Conservation (phyloP, 768 basidiomycete genomes). For the Asterophora lycoperdoides region DNA sequence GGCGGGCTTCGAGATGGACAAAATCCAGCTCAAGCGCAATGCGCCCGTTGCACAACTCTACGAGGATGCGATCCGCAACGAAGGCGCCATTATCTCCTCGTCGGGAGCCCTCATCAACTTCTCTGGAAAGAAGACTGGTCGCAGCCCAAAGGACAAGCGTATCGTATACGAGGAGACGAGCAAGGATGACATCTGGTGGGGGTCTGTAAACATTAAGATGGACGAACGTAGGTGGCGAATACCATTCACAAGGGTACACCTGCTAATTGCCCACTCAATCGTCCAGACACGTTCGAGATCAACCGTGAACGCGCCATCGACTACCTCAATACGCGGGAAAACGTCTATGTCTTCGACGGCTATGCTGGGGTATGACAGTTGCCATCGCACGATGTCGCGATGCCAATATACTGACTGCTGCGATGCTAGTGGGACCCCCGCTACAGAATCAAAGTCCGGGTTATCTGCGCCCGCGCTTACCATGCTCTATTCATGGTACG, state of each 20-base stretch:
- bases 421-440: slow-evolving; percentile 85
- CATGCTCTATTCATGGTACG: slow-evolving; percentile 97
- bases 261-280: not conserved
- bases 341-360: slow-evolving; percentile 97
- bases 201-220: slow-evolving; percentile 98
- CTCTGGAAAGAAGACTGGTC: slow-evolving; percentile 98
- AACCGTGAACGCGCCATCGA: slow-evolving; percentile 99
- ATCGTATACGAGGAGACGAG: slow-evolving; percentile 96
- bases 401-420: no score
- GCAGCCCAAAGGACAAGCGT: slow-evolving; percentile 98
- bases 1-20: slow-evolving; percentile 98
- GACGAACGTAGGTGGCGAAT: slow-evolving; percentile 69
- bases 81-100: slow-evolving; percentile 96
- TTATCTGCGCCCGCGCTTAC: slow-evolving; percentile 97
- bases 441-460: slow-evolving; percentile 99
- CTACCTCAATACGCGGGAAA: slow-evolving; percentile 96
- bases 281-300: slow-evolving; percentile 94
- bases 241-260: not conserved
- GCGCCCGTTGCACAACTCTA: slow-evolving; percentile 87
- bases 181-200: slow-evolving; percentile 99
- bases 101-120: slow-evolving; percentile 99
- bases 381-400: no score
- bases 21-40: slow-evolving; percentile 93
- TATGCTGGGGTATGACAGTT: slow-evolving; percentile 68
- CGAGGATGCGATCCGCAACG: slow-evolving; percentile 97